Percentiles rank a stretch among this genome's conserved stretches.
phyloP scores from a whole-genome alignment of 768 basidiomycete genomes.

The Fomitopsis pulvina region DNA sequence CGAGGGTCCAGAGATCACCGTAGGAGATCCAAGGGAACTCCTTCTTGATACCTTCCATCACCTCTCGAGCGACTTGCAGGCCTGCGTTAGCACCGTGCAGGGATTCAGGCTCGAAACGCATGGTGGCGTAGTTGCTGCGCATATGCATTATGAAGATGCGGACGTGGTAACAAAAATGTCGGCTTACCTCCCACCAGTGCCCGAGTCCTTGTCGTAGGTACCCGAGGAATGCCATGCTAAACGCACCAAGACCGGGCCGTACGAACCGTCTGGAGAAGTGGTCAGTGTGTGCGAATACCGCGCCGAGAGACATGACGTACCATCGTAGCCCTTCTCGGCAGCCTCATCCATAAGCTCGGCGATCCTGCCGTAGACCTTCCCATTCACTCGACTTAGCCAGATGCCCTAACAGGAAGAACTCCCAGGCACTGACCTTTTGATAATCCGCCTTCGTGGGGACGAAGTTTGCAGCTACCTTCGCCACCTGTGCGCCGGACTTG shows the following conservation, averaged over 20 bases:
- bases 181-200: constrained; percentile 72
- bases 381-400: too few relatives aligned
- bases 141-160: background rate
- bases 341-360: constrained; percentile 71
- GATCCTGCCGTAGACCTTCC: constrained; percentile 85
- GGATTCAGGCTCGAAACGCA: constrained; percentile 93
- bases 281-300: background rate
- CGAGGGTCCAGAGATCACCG: constrained; percentile 96
- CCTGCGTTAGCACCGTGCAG: constrained; percentile 82
- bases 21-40: constrained; percentile 93
- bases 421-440: constrained; percentile 55
- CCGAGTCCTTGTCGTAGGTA: constrained; percentile 78
- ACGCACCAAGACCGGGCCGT: constrained; percentile 80
- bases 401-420: background rate
- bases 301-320: constrained; percentile 47
- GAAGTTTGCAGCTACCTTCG: constrained; percentile 63
- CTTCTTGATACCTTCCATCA: constrained; percentile 83
- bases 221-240: constrained; percentile 95
- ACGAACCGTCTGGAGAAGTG: constrained; percentile 65
- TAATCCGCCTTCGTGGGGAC: constrained; percentile 80
- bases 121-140: constrained; percentile 90
- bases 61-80: constrained; percentile 66
- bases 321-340: constrained; percentile 70
- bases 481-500: constrained; percentile 56
- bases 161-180: background rate